Evolutionary conservation across 83 land plant genomes (phyloP), one percentile per base, ranked within the genome.

Genomic region (Picea mariana): DNA sequence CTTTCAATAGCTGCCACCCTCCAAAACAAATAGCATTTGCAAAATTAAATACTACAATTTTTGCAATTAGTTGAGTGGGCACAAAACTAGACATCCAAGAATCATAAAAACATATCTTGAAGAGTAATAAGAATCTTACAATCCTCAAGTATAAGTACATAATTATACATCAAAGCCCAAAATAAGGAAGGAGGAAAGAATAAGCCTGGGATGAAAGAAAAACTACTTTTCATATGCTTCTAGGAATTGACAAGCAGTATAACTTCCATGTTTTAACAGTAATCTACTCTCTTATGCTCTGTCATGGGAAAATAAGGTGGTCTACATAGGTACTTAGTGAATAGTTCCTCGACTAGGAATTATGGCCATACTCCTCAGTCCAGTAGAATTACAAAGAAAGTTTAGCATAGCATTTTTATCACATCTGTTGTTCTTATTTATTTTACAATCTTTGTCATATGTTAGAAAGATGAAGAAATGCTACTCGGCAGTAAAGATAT

Each of bases 1-100:
- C 99, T 80, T 97, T 92, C 87, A 97, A 83, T 42, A 97, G 98
- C 99, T 97, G 97, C 61, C 87, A 82, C 82, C 81, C 87, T 85
- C 87, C 89, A 85, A 78, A 81, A 67, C 89, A 87, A 27, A 59
- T 81, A 83, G 67, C 77, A 79, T 59, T 21, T 76, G 26, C 27
- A 47, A 47, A n/a, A 63, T 80, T 80, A 64, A 44, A 44, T 44
- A 42, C 12, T 73, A 52, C 58, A 73, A 42, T 73, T 42, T 42
- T 20, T 44, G 58, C 58, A 73, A 42, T 73, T 20, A 73, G 21
- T 52, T 73, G 77, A 44, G 9, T 1, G 11, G 47, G 77, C 55
- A 18, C 26, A 8, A 18, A 23, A 73, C 20, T 18, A 18, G n/a
- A 44, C 4, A 44, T 20, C 44, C 24, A 73, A 34, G 3, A 73